Percentiles rank a stretch among this genome's conserved stretches.
phyloP scores from a whole-genome alignment of 2,329 filamentous ascomycete genomes.

The Massarina eburnea region DNA sequence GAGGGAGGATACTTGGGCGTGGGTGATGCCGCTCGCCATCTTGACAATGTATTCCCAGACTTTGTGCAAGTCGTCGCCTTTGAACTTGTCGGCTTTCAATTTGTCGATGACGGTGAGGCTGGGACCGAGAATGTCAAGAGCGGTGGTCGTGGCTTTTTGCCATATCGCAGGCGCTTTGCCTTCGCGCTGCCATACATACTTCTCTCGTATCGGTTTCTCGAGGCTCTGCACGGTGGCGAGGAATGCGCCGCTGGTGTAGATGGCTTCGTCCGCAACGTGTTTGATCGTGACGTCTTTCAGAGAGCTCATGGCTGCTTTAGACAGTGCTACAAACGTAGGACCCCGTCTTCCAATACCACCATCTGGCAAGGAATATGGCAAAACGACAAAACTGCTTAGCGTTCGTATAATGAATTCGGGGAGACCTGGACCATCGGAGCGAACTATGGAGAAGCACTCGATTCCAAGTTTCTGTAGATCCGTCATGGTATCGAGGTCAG shows the following conservation, averaged over 20 bases:
- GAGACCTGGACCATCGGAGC: slow-evolving; percentile 65
- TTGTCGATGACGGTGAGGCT: slow-evolving; percentile 56
- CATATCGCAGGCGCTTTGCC: slow-evolving; percentile 74
- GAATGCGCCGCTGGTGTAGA: slow-evolving; percentile 71
- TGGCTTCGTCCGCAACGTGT: slow-evolving; percentile 63
- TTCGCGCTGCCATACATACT: slow-evolving; percentile 74
- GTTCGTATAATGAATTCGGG: slow-evolving; percentile 69
- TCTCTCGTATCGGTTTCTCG: slow-evolving; percentile 69
- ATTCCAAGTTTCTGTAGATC: slow-evolving; percentile 71
- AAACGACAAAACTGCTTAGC: slow-evolving; percentile 68
- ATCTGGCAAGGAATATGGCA: slow-evolving; percentile 61
- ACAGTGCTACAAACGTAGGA: slow-evolving; percentile 86
- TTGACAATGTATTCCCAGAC: slow-evolving; percentile 65
- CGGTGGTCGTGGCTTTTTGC: slow-evolving; percentile 74
- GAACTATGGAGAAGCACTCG: slow-evolving; percentile 66
- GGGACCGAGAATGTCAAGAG: slow-evolving; percentile 67
- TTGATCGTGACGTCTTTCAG: slow-evolving; percentile 62
- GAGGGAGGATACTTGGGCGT: slow-evolving; percentile 43
- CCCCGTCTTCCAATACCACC: slow-evolving; percentile 42
- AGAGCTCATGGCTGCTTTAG: slow-evolving; percentile 76
- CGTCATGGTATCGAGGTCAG: slow-evolving; percentile 73
- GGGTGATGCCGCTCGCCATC: slow-evolving; percentile 42
- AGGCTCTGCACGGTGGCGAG: slow-evolving; percentile 67
- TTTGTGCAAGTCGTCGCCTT: slow-evolving; percentile 42
- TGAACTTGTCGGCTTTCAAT: slow-evolving; percentile 22